Percentiles rank a stretch among this genome's conserved stretches.
phyloP scores from a whole-genome alignment of 2,329 filamentous ascomycete genomes.

The Neocucurbitaria cava region DNA sequence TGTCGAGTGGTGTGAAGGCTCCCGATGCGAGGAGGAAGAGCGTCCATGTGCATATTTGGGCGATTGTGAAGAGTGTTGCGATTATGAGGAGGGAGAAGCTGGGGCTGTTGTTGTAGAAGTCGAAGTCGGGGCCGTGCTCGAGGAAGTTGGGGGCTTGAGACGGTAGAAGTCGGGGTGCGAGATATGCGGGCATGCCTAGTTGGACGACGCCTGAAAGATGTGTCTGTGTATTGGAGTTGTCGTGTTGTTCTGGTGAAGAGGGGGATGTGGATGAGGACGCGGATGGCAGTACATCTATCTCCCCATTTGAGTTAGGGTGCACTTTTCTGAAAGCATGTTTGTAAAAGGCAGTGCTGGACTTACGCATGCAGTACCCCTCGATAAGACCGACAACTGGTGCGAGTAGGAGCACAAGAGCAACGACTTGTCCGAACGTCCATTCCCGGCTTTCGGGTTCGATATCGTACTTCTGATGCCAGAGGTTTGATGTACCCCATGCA shows the following conservation, averaged over 20 bases:
- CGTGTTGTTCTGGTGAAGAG: not conserved
- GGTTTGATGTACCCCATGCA: conserved; percentile 8
- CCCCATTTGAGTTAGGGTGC: not conserved
- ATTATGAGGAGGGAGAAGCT: not conserved
- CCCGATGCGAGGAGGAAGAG: not conserved
- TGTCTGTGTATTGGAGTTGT: not conserved
- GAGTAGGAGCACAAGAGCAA: conserved; percentile 8
- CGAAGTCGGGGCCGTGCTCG: not conserved
- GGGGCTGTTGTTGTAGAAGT: not conserved
- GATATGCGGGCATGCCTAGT: not conserved
- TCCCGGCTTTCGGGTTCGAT: conserved; percentile 2
- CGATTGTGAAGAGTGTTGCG: not conserved
- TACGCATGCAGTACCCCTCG: not conserved
- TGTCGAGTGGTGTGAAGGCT: not conserved
- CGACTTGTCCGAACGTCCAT: conserved; percentile 17
- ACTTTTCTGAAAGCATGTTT: not conserved
- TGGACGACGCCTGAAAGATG: not conserved
- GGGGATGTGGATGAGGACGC: no score
- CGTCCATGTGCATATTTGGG: not conserved
- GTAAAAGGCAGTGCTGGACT: not conserved
- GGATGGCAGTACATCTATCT: not conserved
- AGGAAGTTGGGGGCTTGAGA: not conserved
- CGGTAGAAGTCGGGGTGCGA: not conserved
- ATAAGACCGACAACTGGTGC: conserved; percentile 7
- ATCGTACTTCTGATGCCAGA: conserved; percentile 4